Conservation (phyloP, 108 stramenopile species). For the Fragilaria radians region DNA sequence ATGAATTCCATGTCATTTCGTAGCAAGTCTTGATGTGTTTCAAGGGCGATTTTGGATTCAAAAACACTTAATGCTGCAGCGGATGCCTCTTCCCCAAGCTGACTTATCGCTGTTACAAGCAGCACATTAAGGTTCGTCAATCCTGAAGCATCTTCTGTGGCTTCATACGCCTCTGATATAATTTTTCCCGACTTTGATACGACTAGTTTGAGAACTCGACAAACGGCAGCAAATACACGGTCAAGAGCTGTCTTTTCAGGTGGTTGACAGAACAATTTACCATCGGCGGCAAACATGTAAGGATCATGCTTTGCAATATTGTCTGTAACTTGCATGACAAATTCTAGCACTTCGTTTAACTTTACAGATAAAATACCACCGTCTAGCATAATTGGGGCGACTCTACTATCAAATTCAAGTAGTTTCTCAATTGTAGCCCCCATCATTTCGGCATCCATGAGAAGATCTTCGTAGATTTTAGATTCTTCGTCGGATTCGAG, state of each 20-base stretch:
- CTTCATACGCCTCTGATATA: slow-evolving; percentile 1
- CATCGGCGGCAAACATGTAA: slow-evolving; percentile 16
- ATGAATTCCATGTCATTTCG: slow-evolving; percentile 51
- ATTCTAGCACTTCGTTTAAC: slow-evolving; percentile 50
- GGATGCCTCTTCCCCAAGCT: slow-evolving; percentile 60
- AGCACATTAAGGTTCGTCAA: slow-evolving; percentile 27
- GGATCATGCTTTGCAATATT: slow-evolving; percentile 10
- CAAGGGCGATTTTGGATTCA: slow-evolving; percentile 47
- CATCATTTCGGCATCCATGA: slow-evolving; percentile 71
- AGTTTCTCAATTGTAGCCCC: slow-evolving; percentile 82
- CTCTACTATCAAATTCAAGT: slow-evolving; percentile 81
- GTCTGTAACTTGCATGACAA: slow-evolving; percentile 29
- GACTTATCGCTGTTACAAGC: slow-evolving; percentile 45
- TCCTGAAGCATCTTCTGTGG: slow-evolving; percentile 5
- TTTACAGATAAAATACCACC: slow-evolving; percentile 52
- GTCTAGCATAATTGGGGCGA: slow-evolving; percentile 62
- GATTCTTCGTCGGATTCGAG: slow-evolving; percentile 21
- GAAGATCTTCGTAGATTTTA: slow-evolving; percentile 18
- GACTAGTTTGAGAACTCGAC: slow-evolving; percentile 38
- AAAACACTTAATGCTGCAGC: slow-evolving; percentile 55
- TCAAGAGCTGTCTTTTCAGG: slow-evolving; percentile 31
- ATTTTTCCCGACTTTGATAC: slow-evolving; percentile 20
- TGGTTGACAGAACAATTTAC: slow-evolving; percentile 18
- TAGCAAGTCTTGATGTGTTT: slow-evolving; percentile 40
- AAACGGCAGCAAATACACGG: slow-evolving; percentile 31